These are phyloP conservation scores for Hypoxylon sp. DNA, from an alignment of 2,329 filamentous ascomycete genomes.

Conservation along the genomic window DNA sequence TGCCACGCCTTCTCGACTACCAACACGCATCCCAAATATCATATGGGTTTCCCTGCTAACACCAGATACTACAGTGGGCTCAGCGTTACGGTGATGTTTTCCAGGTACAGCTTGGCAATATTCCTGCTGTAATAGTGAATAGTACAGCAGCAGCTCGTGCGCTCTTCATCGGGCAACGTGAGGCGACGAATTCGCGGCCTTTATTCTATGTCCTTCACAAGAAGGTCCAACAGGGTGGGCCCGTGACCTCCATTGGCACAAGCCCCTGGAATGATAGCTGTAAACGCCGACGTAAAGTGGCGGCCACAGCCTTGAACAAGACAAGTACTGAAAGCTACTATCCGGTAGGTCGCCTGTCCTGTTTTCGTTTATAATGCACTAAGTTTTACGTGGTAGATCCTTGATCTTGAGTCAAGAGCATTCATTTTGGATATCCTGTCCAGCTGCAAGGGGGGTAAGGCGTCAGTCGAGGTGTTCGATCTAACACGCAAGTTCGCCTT, in stretches of 20 bases:
- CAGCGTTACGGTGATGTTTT: constrained; percentile 49
- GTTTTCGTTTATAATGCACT: neutral
- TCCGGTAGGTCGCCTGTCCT: constrained; percentile 52
- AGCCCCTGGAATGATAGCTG: constrained; percentile 77
- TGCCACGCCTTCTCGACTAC: neutral
- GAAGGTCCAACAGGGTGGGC: constrained; percentile 63
- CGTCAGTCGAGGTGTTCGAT: constrained; percentile 69
- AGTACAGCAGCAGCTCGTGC: constrained; percentile 72
- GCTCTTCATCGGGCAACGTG: constrained; percentile 75
- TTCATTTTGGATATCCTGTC: constrained; percentile 70
- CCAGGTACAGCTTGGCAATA: constrained; percentile 53
- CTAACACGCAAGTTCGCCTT: constrained; percentile 74
- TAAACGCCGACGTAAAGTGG: constrained; percentile 73
- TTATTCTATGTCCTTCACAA: constrained; percentile 72
- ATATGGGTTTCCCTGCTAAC: constrained; percentile 1
- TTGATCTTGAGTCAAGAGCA: constrained; percentile 70
- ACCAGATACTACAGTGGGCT: constrained; percentile 42
- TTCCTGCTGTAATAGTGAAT: constrained; percentile 75
- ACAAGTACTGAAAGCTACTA: constrained; percentile 75
- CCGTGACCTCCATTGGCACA: constrained; percentile 66
- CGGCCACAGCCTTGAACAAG: constrained; percentile 73
- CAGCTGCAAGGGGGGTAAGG: constrained; percentile 65
- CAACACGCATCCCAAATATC: neutral
- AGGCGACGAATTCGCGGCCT: constrained; percentile 72
- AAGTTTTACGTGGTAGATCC: constrained; percentile 54